These are phyloP conservation scores for Conringia planisiliqua DNA, from an alignment of 345 rosid genomes.

Conservation along the genomic window DNA sequence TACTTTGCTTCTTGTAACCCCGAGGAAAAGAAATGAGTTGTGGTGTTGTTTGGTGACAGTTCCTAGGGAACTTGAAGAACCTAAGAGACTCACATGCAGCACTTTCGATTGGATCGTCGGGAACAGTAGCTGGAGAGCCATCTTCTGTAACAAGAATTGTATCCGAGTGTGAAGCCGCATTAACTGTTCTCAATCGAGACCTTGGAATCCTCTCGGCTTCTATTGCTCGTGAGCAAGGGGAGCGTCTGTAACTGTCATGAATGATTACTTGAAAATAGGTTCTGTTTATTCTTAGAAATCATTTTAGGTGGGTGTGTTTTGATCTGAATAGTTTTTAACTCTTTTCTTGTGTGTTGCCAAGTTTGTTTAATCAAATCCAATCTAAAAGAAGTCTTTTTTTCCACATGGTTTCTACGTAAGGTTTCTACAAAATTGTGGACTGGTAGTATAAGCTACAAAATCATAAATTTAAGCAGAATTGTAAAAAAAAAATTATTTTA, in stretches of 20 bases:
- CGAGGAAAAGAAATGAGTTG: not conserved
- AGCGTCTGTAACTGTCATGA: conserved; percentile 30
- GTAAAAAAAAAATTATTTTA: too few species aligned
- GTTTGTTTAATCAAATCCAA: not conserved
- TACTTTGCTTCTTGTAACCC: not conserved
- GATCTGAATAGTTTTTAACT: not conserved
- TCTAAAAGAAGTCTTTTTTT: not conserved
- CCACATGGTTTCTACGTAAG: not conserved
- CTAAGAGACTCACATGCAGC: conserved; percentile 94
- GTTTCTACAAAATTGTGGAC: not conserved
- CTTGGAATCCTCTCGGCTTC: conserved; percentile 87
- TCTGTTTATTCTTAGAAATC: conserved; percentile 6
- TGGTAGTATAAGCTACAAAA: not conserved
- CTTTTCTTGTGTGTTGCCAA: not conserved
- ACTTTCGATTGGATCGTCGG: conserved; percentile 80
- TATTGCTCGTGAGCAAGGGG: conserved; percentile 69
- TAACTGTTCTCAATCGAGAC: conserved; percentile 83
- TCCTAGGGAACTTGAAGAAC: conserved; percentile 91
- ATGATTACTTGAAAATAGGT: not conserved
- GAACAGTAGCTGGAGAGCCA: conserved; percentile 80
- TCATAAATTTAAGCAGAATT: not conserved
- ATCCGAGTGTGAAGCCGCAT: conserved; percentile 82
- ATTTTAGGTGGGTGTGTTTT: not conserved
- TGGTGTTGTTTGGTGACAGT: conserved; percentile 44
- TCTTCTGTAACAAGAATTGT: conserved; percentile 86